A percentile compares a stretch with the other conserved stretches of the same genome.
phyloP scores from a whole-genome alignment of 495 filamentous ascomycete species.

The Podospora pseudopauciseta region DNA sequence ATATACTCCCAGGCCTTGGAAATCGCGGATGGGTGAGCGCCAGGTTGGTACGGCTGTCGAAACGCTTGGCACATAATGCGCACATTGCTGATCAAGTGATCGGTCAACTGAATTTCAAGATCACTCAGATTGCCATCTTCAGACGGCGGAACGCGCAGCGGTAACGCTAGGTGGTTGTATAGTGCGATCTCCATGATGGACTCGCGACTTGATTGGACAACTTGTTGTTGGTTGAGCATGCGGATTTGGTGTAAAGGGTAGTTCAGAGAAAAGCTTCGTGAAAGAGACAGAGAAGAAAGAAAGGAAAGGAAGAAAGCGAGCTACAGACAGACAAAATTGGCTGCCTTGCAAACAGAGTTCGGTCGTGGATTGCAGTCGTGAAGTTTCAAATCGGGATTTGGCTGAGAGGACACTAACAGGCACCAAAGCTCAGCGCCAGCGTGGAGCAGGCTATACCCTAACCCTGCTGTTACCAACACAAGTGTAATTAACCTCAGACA shows the following conservation, averaged over 20 bases:
- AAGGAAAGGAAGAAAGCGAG: neutral
- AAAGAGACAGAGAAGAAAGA: neutral
- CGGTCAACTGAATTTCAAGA: conserved; percentile 37
- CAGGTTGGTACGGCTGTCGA: neutral
- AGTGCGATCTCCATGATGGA: conserved; percentile 19
- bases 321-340: neutral
- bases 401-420: neutral
- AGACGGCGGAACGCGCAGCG: conserved; percentile 43
- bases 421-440: neutral
- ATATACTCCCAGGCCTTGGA: conserved; percentile 30
- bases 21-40: neutral
- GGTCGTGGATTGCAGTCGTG: neutral
- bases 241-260: neutral
- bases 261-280: neutral
- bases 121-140: conserved; percentile 39
- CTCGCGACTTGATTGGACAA: neutral
- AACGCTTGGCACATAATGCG: conserved; percentile 22
- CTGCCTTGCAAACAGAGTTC: neutral
- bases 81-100: conserved; percentile 35
- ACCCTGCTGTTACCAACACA: neutral
- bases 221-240: neutral
- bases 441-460: neutral
- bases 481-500: neutral
- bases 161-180: conserved; percentile 45
- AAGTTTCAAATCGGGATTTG: neutral